A percentile compares a stretch with the other conserved stretches of the same genome.
phyloP scores from a whole-genome alignment of 352 stramenopile species.

The Globisporangium parvum region DNA sequence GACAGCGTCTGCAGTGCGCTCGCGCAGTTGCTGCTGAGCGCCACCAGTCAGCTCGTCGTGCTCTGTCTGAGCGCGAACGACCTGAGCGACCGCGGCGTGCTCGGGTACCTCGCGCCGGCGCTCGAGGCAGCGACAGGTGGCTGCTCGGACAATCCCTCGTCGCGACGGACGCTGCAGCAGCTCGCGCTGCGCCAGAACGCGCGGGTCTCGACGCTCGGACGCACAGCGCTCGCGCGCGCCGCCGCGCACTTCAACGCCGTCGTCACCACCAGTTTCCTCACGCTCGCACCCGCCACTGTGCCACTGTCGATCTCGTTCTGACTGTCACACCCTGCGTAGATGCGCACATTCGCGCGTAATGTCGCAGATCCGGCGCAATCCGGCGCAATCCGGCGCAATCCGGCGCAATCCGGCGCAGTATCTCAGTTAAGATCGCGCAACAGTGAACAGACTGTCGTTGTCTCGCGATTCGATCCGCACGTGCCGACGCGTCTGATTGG shows the following conservation, averaged over 20 bases:
- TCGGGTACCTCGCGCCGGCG: constrained; percentile 39
- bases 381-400: too few species aligned
- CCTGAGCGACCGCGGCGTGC: constrained; percentile 51
- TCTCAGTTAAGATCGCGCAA: too few species aligned
- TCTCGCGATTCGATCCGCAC: too few species aligned
- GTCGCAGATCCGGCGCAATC: too few species aligned
- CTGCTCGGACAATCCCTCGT: neutral
- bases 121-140: constrained; percentile 19
- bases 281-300: constrained; percentile 3
- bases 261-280: constrained; percentile 3
- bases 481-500: constrained; percentile 9
- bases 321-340: neutral
- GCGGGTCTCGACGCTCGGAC: constrained; percentile 29
- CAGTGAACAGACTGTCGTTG: too few species aligned
- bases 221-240: constrained; percentile 20
- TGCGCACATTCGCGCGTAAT: too few species aligned
- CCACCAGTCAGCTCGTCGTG: constrained; percentile 30
- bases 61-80: constrained; percentile 42
- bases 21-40: constrained; percentile 26
- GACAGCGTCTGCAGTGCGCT: constrained; percentile 43
- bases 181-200: constrained; percentile 43
- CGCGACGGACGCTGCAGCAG: constrained; percentile 29
- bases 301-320: constrained; percentile 7
- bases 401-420: too few species aligned
- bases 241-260: constrained; percentile 26